Base-by-base conservation (phyloP, 805 yeast genomes). In the Myxozyma nipponensis region DNA sequence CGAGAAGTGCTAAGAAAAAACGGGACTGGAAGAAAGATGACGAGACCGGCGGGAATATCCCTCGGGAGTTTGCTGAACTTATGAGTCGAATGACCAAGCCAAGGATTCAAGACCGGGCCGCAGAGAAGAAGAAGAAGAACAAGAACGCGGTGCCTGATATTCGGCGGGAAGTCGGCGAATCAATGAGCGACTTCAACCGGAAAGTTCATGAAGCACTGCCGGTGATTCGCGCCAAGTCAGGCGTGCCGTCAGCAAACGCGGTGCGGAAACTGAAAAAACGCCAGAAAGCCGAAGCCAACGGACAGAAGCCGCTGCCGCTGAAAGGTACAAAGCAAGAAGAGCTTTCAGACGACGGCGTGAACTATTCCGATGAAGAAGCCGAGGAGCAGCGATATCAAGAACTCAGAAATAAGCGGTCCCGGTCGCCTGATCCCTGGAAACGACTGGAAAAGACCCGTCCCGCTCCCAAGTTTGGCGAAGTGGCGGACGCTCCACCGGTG, bases 381-480 rank as follows among this genome's bases (percentile, higher is more conserved):
- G 44, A 56, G 54, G 52, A 52, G 66, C 42, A 69, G 62, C 37
- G 52, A 24, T 53, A 53, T 26, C 49, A 40, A 23, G 57, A 50
- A 7, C 44, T 53, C 17, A 53, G 50, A 22, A 34, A 25, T 21
- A 48, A 46, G 35, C 50, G 58, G 10, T 54, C 58, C 18, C 52
- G 62, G n/a, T 70, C 72, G 9, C 75, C 74, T n/a, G 75, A 71
- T 58, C 71, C 73, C 2, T 71, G 73, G 73, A 69, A 69, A 10
- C 54, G 55, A 6, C 57, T 71, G 26, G 61, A 67, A n/a, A 50
- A 54, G 35, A 48, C 61, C n/a, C 50, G 59, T 21, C 47, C 60
- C 15, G 46, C 54, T 24, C 72, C 75, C 26, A 69, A 69, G 54
- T 71, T 71, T 49, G 72, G 72, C 4, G 75, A 71, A 23, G 68